A percentile compares a stretch with the other conserved stretches of the same genome.
These are phyloP conservation scores for Telopea speciosissima DNA, from an alignment of 177 flowering plant species.

Conservation along the genomic window DNA sequence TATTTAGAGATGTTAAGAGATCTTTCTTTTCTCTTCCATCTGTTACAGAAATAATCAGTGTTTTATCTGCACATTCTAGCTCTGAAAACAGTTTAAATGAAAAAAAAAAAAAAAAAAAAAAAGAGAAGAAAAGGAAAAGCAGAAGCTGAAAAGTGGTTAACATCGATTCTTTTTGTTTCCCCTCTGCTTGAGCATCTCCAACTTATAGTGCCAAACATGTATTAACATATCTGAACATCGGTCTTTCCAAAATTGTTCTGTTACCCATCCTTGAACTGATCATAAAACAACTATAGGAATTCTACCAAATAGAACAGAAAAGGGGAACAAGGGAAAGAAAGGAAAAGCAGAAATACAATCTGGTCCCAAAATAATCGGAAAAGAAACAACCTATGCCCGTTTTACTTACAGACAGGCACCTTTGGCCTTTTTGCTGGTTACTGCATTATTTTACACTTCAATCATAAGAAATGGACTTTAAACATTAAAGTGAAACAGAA, in stretches of 20 bases:
- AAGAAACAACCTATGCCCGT: not conserved
- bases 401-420: constrained; percentile 1
- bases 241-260: not conserved
- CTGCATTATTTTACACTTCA: constrained; percentile 4
- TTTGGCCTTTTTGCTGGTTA: not conserved
- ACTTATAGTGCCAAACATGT: not conserved
- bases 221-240: not conserved
- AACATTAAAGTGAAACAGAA: constrained; percentile 3
- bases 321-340: too few species aligned
- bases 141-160: not conserved
- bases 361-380: not conserved
- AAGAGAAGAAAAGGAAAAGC: not conserved
- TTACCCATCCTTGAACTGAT: not conserved
- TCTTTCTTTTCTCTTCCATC: not conserved
- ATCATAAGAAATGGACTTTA: constrained; percentile 10
- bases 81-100: too few species aligned
- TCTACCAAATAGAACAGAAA: not conserved
- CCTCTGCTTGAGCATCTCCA: not conserved
- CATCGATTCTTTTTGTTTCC: not conserved
- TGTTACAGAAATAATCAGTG: too few species aligned
- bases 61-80: not conserved
- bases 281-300: not conserved
- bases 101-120: too few species aligned
- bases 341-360: not conserved
- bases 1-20: not conserved